Base-by-base conservation (phyloP, 352 stramenopile genomes). In the Thraustochytrium striatum region DNA sequence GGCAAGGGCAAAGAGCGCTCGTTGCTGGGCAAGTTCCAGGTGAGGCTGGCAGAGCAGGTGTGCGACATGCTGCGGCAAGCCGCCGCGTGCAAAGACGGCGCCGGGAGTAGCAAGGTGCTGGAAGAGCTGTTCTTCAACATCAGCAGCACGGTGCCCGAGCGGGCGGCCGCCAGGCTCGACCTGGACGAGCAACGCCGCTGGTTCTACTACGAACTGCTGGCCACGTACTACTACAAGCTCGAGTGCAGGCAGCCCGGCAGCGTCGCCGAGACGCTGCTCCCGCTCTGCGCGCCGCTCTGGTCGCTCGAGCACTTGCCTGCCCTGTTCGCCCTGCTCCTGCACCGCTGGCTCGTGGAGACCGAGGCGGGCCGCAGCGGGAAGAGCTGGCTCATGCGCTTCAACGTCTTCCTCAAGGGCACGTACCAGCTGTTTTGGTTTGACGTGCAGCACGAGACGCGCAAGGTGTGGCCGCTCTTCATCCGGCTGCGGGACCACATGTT, bases 41-140 rank as follows among this genome's bases (percentile, higher is more conserved):
- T 38, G 9, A 32, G 30, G 16, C 65, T 75, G 30, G 65, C 65
- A 25, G 25, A 75, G 9, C 65, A 75, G 36, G 65, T 75, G 11
- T 9, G 38, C 25, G 9, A 50, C 1, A 43, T 38, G 16, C 65
- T 75, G 0, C 43, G n/a, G 35, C 16, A 55, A 55, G 47, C 47
- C 47, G 47, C 47, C 25, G 16, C n/a, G n/a, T n/a, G n/a, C n/a
- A n/a, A n/a, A n/a, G 59, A 70, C 13, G 53, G 65, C 25, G 30
- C 52, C 41, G 68, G 36, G 11, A 38, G 68, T 50, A 13, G 30
- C 13, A 21, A 25, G 9, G 25, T 28, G 25, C n/a, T 75, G 19
- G 65, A 75, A 43, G 65, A 75, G 11, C 52, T 75, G n/a, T 75
- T 75, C 41, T 75, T 35, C 52, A 75, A 75, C 39, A 75, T 75